Evolutionary conservation across 257 asterid genomes (phyloP), one percentile per base, ranked within the genome.

Genomic region (Solanum appendiculatum): DNA sequence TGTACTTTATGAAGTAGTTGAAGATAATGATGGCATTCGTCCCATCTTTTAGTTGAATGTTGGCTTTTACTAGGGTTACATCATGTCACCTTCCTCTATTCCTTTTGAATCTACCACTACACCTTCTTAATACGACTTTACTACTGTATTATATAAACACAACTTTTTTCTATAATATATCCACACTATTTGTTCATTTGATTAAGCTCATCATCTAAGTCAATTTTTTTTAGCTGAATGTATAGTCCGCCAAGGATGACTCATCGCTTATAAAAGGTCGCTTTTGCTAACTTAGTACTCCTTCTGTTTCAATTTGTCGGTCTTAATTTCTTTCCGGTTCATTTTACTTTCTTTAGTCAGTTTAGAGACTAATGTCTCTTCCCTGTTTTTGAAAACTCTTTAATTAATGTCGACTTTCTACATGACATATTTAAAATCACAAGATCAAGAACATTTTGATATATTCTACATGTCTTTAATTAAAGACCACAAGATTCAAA

Each of bases 31-130:
- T 86, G 69, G 51, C 34, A 31, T 36, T 78, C 23, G n/a, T n/a
- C 56, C 31, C 9, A 37, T 40, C 27, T 72, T 25, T 51, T 37
- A 11, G 69, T 29, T 6, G 81, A 83, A 66, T 89, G 91, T 83
- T 60, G 89, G 87, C 91, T 83, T 83, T 89, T 86, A 78, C 74
- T 69, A 73, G 66, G 82, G 73, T 37, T 29, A 81, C 82, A 89
- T 86, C 29, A 89, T 89, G 54, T 63, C 77, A 51, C 11, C 64
- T 82, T 25, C 64, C 20, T 46, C n/a, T 12, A n/a, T n/a, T 77
- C 12, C 85, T 80, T 80, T 80, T 80, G 44, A 80, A 80, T 80
- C 27, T 9, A 80, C 85, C 85, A 80, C 85, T 80, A 80, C 20
- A 29, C 2, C 18, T 16, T 46, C 12, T 46, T 29, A 15, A 2